phyloP scores from a whole-genome alignment of 768 basidiomycete species.

The Pisolithus microcarpus region DNA sequence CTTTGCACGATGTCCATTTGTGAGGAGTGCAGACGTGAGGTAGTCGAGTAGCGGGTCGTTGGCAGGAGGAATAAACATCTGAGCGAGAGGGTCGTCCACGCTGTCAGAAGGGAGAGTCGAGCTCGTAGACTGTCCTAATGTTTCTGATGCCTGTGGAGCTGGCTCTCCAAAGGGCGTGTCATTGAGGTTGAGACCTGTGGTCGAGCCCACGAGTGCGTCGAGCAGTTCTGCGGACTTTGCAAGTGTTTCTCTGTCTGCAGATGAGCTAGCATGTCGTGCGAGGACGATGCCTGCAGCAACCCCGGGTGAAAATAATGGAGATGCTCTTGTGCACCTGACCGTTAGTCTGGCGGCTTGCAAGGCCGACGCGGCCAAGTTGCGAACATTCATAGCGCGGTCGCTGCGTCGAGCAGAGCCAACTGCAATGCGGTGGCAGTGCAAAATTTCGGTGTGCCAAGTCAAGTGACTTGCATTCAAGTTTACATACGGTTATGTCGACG shows the following conservation, averaged over 20 bases:
- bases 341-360: neutral
- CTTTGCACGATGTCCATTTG: conserved; percentile 56
- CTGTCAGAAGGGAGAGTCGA: neutral
- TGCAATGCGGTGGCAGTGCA: conserved; percentile 1
- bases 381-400: conserved; percentile 4
- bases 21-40: conserved; percentile 55
- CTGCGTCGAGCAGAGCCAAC: too few relatives aligned
- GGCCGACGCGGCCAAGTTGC: conserved; percentile 4
- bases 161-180: neutral
- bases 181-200: conserved; percentile 10
- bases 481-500: too few relatives aligned
- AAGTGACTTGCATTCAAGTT: too few relatives aligned
- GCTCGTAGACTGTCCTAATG: neutral
- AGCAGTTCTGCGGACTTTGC: conserved; percentile 19
- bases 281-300: neutral
- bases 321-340: neutral
- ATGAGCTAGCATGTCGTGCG: conserved; percentile 10
- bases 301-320: neutral
- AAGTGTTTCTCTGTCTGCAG: conserved; percentile 18
- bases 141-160: neutral
- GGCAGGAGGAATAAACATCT: conserved; percentile 60
- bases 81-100: neutral
- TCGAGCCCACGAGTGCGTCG: conserved; percentile 18
- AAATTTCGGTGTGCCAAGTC: neutral
- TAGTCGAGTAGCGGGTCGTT: conserved; percentile 69